Percentiles rank a stretch among this genome's conserved stretches.
phyloP scores from a whole-genome alignment of 2,329 filamentous ascomycete species.

The Clonostachys chloroleuca region DNA sequence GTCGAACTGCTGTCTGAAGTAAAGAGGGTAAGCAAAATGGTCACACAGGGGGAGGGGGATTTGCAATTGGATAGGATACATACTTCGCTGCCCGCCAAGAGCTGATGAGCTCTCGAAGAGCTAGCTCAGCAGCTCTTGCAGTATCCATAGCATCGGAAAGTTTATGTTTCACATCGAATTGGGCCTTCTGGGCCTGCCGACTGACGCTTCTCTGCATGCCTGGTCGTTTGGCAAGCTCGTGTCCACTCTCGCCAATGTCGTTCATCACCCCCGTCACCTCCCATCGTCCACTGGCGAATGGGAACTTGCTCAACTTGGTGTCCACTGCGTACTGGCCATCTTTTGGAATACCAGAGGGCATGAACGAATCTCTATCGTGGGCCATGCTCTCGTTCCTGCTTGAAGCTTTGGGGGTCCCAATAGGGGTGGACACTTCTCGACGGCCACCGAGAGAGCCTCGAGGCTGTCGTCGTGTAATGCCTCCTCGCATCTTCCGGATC shows the following conservation, averaged over 20 bases:
- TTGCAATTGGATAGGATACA: conserved; percentile 26
- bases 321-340: conserved; percentile 37
- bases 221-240: conserved; percentile 18
- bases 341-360: conserved; percentile 27
- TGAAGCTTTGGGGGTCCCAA: conserved; percentile 39
- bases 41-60: not conserved
- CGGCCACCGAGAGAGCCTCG: conserved; percentile 54
- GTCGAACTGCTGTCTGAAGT: conserved; percentile 47
- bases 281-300: conserved; percentile 58
- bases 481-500: conserved; percentile 77
- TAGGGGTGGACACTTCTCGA: conserved; percentile 52
- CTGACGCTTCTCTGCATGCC: conserved; percentile 36
- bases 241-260: conserved; percentile 49
- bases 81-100: conserved; percentile 82
- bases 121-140: conserved; percentile 79
- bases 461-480: conserved; percentile 82
- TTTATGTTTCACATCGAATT: conserved; percentile 60
- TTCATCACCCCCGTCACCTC: conserved; percentile 76
- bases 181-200: conserved; percentile 53
- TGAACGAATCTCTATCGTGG: conserved; percentile 26
- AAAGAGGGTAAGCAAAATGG: conserved; percentile 1
- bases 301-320: conserved; percentile 47
- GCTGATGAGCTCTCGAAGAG: conserved; percentile 75
- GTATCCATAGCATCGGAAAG: conserved; percentile 70
- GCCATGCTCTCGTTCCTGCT: conserved; percentile 30